A percentile compares a stretch with the other conserved stretches of the same genome.
phyloP scores from a whole-genome alignment of 176 grass and related monocot genomes.

The Sorghum bicolor region DNA sequence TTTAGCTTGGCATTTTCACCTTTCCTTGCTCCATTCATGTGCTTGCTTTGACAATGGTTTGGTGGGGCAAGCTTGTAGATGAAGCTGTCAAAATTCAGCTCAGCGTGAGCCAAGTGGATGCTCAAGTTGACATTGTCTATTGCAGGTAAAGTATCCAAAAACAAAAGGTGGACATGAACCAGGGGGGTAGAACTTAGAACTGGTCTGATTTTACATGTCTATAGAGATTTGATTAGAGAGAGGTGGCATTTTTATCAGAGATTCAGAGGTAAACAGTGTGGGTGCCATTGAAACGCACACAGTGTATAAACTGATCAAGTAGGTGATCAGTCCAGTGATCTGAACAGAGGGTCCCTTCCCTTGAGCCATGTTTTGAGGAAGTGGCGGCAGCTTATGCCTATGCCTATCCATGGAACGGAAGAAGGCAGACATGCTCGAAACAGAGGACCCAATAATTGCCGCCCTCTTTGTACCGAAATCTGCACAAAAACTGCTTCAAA shows the following conservation, averaged over 20 bases:
- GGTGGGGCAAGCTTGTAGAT: constrained; percentile 31
- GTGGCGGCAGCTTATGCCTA: background rate
- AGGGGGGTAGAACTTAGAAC: background rate
- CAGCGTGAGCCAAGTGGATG: constrained; percentile 23
- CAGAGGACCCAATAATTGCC: constrained; percentile 39
- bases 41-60: constrained; percentile 23
- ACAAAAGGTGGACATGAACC: background rate
- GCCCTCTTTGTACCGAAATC: constrained; percentile 26
- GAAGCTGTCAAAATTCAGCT: constrained; percentile 15
- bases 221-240: background rate
- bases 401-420: constrained; percentile 3
- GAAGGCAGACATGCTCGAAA: background rate
- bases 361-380: constrained; percentile 25
- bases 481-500: constrained; percentile 21
- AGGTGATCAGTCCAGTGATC: constrained; percentile 13
- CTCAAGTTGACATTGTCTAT: constrained; percentile 34
- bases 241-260: background rate
- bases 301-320: background rate
- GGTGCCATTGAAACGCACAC: background rate
- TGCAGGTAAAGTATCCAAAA: constrained; percentile 9
- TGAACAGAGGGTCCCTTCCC: constrained; percentile 6
- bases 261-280: background rate
- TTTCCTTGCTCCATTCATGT: constrained; percentile 8
- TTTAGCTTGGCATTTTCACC: constrained; percentile 17
- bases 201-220: constrained; percentile 3